Evolutionary conservation across 768 basidiomycete species (phyloP), one percentile per base, ranked within the genome.

Genomic region (Dacryopinax primogenitus): DNA sequence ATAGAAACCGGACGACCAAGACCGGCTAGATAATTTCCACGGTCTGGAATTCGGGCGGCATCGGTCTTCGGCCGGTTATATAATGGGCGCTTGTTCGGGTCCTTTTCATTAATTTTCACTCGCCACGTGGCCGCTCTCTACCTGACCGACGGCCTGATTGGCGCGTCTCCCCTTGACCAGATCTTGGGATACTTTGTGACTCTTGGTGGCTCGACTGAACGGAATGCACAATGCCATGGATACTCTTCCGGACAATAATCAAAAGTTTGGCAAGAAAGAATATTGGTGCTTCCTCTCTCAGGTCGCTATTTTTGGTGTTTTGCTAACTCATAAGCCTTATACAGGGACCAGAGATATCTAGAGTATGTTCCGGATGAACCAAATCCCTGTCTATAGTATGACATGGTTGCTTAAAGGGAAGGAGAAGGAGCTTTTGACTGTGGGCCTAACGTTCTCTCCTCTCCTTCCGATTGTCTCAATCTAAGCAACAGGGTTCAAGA

Each of bases 401-500:
- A 9, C 37, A 13, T 44, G 28, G 1, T 51, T n/a, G n/a, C n/a
- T n/a, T n/a, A n/a, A n/a, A 47, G 44, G 45, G 44, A 65, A 35
- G 45, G 15, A 4, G 37, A 65, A 69, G 88, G 87, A 70, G 85
- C 87, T 73, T 71, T 78, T 3, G 77, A 80, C 18, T 82, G 83
- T n/a, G 76, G 7, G 41, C 23, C 18, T 44, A 4, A 44, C 11
- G 36, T 9, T 9, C 76, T 2, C 77, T 81, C 4, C 91, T 88
- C 26, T 28, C 13, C 30, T 7, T 13, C 13, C 9, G 15, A 3
- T 30, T 3, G 11, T 7, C 7, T 13, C 21, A 13, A 58, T 32
- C 26, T 30, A 13, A 28, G 26, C 13, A 58, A 58, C 37, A 75
- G 92, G 90, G 90, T 91, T 91, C 78, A 91, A 90, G 73, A 83